Base-by-base conservation (phyloP, 306 rosid genomes). In the Rubus idaeus region DNA sequence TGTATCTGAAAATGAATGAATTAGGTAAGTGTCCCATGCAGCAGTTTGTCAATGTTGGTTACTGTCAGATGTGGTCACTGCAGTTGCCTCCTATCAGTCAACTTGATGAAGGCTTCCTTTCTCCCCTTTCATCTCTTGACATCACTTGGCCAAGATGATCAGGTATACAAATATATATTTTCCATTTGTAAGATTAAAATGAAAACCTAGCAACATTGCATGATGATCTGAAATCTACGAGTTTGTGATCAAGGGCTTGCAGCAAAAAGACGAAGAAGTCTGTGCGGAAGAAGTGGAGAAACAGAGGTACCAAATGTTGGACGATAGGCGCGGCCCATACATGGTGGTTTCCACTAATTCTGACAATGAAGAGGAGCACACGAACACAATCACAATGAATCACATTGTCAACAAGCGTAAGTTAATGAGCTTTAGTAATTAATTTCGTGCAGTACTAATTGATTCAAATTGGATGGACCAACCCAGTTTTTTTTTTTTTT, bases 51-150 rank as follows among this genome's bases (percentile, higher is more conserved):
- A 70, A 87, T 82, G 97, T 89, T 87, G 80, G 98, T 92, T 45
- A 90, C 91, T n/a, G 97, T 94, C 8, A 90, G 93, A 78, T 94
- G 97, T 42, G 98, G 98, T 12, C 98, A 94, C 71, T 94, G 97
- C 90, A 79, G 93, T 12, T 77, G 89, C 83, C 93, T 94, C 41
- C 88, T 94, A 10, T 92, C 98, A 50, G 95, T 92, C 75, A 90
- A 92, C 60, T 88, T 92, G 98, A 84, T 82, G 89, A 90, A 90
- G 81, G 95, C 96, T 86, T 84, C 97, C 78, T 88, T 90, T 76
- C 84, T 92, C 70, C 98, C 97, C 37, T 81, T 90, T 12, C 97
- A 94, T 80, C 89, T 90, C 83, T 83, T 90, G 63, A 85, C 94
- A 50, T 94, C 94, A 82, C 84, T 94, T 72, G 66, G 53, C 86